Evolutionary conservation across 2,329 filamentous ascomycete species (phyloP).

Genomic region (Monilinia vaccinii-corymbosi): DNA sequence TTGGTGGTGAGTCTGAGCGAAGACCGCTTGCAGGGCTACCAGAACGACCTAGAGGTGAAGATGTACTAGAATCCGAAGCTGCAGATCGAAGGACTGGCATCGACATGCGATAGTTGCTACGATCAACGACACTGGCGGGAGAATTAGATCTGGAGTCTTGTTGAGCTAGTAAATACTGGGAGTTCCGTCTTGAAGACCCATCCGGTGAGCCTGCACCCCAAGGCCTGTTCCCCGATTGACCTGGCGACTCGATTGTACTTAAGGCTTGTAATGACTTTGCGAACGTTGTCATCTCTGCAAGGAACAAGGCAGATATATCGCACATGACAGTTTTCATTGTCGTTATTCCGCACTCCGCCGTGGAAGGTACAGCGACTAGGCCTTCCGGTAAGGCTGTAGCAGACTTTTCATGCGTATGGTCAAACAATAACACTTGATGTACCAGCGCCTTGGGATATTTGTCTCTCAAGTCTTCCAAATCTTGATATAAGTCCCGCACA

Average conservation of each 20-base stretch:
- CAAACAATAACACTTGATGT: slow-evolving; percentile 73
- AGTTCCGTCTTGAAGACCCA: slow-evolving; percentile 41
- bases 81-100: slow-evolving; percentile 52
- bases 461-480: slow-evolving; percentile 62
- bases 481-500: slow-evolving; percentile 51
- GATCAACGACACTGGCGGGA: slow-evolving; percentile 45
- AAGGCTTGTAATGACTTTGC: slow-evolving; percentile 65
- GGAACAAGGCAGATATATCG: slow-evolving; percentile 62
- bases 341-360: slow-evolving; percentile 59
- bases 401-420: slow-evolving; percentile 46
- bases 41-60: slow-evolving; percentile 29
- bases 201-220: slow-evolving; percentile 37
- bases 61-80: slow-evolving; percentile 26
- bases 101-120: slow-evolving; percentile 63
- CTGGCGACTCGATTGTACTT: slow-evolving; percentile 70
- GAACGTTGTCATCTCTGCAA: slow-evolving; percentile 67
- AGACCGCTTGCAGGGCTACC: slow-evolving; percentile 29
- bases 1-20: slow-evolving; percentile 15
- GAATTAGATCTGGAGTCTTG: slow-evolving; percentile 44
- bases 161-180: slow-evolving; percentile 40
- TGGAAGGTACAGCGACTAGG: slow-evolving; percentile 61
- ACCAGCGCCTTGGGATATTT: slow-evolving; percentile 67
- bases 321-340: slow-evolving; percentile 77
- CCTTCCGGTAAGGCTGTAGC: slow-evolving; percentile 53
- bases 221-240: slow-evolving; percentile 36